A percentile compares a stretch with the other conserved stretches of the same genome.
phyloP scores from a whole-genome alignment of 2,329 filamentous ascomycete species.

The Hymenoscyphus fructigenus region DNA sequence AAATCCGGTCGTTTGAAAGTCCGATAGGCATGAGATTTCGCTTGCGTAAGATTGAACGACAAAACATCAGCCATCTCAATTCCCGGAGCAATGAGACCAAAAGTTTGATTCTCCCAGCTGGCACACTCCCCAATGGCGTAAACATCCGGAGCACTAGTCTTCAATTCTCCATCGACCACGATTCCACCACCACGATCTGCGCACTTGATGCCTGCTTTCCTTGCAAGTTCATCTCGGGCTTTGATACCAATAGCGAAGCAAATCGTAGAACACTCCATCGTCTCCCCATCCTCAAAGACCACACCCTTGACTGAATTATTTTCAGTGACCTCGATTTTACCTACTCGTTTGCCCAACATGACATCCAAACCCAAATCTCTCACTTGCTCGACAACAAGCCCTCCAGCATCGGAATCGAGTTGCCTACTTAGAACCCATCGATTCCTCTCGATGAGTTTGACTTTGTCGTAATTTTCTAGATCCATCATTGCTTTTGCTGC shows the following conservation, averaged over 20 bases:
- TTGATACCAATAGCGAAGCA: slow-evolving; percentile 90
- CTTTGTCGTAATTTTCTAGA: slow-evolving; percentile 68
- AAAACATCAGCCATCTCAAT: slow-evolving; percentile 92
- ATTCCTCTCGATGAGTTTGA: slow-evolving; percentile 80
- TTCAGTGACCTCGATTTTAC: slow-evolving; percentile 66
- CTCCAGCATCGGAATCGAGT: slow-evolving; percentile 77
- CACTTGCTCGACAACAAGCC: slow-evolving; percentile 80
- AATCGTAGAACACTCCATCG: slow-evolving; percentile 74
- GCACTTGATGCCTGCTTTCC: slow-evolving; percentile 67
- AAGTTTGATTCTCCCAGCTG: slow-evolving; percentile 84
- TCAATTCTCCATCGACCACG: slow-evolving; percentile 56
- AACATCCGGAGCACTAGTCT: slow-evolving; percentile 69
- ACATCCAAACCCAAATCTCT: slow-evolving; percentile 76
- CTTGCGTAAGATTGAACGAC: slow-evolving; percentile 86
- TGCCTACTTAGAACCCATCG: slow-evolving; percentile 81
- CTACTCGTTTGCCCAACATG: slow-evolving; percentile 72
- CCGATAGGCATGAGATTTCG: slow-evolving; percentile 66
- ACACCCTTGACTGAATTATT: slow-evolving; percentile 70
- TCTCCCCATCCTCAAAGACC: slow-evolving; percentile 76
- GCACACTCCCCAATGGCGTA: slow-evolving; percentile 92
- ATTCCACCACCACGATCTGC: slow-evolving; percentile 74
- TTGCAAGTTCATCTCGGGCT: slow-evolving; percentile 75
- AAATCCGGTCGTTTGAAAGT: slow-evolving; percentile 80
- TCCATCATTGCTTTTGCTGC: slow-evolving; percentile 93
- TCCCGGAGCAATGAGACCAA: slow-evolving; percentile 84